Base-by-base conservation (phyloP, 2,329 filamentous ascomycete genomes). In the Cladophialophora yegresii region DNA sequence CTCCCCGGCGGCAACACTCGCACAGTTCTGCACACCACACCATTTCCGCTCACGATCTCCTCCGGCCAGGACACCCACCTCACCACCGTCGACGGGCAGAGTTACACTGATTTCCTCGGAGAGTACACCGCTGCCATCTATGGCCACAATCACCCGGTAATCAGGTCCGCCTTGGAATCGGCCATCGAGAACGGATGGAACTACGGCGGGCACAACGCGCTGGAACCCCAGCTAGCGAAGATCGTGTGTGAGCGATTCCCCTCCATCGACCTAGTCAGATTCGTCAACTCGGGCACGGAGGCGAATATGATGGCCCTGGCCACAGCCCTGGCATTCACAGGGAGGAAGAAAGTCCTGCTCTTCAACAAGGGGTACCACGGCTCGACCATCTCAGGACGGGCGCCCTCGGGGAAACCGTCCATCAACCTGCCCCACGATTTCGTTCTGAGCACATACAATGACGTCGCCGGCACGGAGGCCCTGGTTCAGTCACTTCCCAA, bases 251-350 rank as follows among this genome's bases (percentile, higher is more conserved):
- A 75, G 9, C 79, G 86, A 3, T 88, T 89, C 68, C 70, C 68
- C 2, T 68, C 73, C 0, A 69, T 71, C 9, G 84, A 86, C 6
- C 78, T 80, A 12, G 75, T 88, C 3, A 80, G 87, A 1, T 88
- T 89, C 73, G 81, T 83, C 49, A 89, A 89, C 73, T 87, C 85
- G 0, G 87, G 87, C 1, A 89, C 87, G 0, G 87, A 89, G 73
- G 85, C 86, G 4, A 89, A 86, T 57, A 77, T 85, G 4, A 83
- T 86, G 71, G 85, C 85, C 2, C 71, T 89, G 1, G 82, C 81
- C 3, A 81, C 79, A 13, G 65, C 65, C 23, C 49, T 70, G 20
- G 67, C 58, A n/a, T 61, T 67, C 26, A 65, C 66, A 7, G 49
- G 51, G 7, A 60, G 54, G 43, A 33, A 51, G 36, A 64, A 64